Base-by-base conservation (phyloP, 164 flowering plant species). In the Litsea cubeba region DNA sequence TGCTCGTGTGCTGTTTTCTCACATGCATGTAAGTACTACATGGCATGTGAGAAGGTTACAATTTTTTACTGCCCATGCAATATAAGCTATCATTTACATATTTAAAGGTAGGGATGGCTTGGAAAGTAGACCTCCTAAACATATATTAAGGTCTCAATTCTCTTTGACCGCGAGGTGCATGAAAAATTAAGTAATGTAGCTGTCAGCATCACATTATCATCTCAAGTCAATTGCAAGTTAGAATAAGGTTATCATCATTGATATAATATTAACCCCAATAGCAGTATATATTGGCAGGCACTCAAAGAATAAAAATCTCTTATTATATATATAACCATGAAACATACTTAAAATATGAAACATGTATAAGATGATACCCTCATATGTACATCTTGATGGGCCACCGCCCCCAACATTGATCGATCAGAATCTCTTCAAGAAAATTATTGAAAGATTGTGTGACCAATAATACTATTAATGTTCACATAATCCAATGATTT, bases 21-120 rank as follows among this genome's bases (percentile, higher is more conserved):
- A 69, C 72, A 25, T 24, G 62, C 72, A 25, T 24, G 62, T 28
- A 50, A 49, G 62, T n/a, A 25, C 25, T 69, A 58, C 22, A 69
- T n/a, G 71, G 72, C 72, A 50, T 28, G 35, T 69, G 72, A 69
- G 12, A 12, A 11, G 22, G 32, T 23, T 2, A 23, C 28, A 22
- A 14, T 1, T 0, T 63, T 25, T 63, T 14, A 63, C 28, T 25
- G 11, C 10, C 60, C 28, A 66, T 15, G 49, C 69, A 66, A 66
- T 63, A 63, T 63, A 63, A 63, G 3, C 5, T 25, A 24, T 25
- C 66, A 63, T 25, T 63, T 63, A 60, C 12, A 4, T 24, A 24
- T 18, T 63, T 1, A 11, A 23, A 23, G 14, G 1, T 40, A 6
- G 4, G 32, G 66, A 11, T 63, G 15, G 28, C 25, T 23, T 25